A percentile compares a stretch with the other conserved stretches of the same genome.
These are phyloP conservation scores for Fusarium sp. DNA, from an alignment of 2,329 filamentous ascomycete species.

Conservation along the genomic window DNA sequence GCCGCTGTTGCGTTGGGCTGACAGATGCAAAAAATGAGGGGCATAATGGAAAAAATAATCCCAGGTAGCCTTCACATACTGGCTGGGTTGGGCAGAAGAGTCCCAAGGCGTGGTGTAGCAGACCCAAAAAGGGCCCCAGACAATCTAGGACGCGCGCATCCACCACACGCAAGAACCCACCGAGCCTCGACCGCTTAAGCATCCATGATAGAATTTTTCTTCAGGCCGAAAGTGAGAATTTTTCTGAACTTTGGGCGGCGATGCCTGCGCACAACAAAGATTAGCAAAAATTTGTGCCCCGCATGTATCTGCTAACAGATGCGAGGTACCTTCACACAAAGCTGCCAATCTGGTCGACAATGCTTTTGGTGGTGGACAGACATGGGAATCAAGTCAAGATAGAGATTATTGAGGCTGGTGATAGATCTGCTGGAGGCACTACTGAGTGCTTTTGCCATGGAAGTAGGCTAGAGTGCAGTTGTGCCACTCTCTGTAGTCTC, in stretches of 20 bases:
- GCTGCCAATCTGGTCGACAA: constrained; percentile 8
- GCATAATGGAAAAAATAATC: constrained; percentile 27
- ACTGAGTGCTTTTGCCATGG: background rate
- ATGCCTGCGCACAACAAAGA: constrained; percentile 30
- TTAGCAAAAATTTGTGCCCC: constrained; percentile 32
- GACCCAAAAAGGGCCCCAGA: constrained; percentile 29
- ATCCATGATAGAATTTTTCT: constrained; percentile 39
- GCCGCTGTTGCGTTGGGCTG: constrained; percentile 45
- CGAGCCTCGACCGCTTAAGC: constrained; percentile 35
- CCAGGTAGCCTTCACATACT: background rate
- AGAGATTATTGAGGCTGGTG: background rate
- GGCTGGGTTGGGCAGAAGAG: constrained; percentile 44
- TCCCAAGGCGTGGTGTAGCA: constrained; percentile 27
- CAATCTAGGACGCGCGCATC: constrained; percentile 32
- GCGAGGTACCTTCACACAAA: constrained; percentile 41
- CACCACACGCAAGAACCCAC: constrained; percentile 37
- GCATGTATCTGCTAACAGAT: constrained; percentile 47
- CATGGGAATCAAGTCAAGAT: constrained; percentile 9
- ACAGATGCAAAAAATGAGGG: constrained; percentile 36
- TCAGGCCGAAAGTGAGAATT: constrained; percentile 42
- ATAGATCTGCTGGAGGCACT: constrained; percentile 1
- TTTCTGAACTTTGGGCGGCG: constrained; percentile 36
- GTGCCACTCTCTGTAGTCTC: background rate
- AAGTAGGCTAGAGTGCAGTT: background rate
- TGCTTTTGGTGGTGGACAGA: constrained; percentile 1